These are phyloP conservation scores for Mycena amicta DNA, from an alignment of 768 basidiomycete genomes.

Conservation along the genomic window DNA sequence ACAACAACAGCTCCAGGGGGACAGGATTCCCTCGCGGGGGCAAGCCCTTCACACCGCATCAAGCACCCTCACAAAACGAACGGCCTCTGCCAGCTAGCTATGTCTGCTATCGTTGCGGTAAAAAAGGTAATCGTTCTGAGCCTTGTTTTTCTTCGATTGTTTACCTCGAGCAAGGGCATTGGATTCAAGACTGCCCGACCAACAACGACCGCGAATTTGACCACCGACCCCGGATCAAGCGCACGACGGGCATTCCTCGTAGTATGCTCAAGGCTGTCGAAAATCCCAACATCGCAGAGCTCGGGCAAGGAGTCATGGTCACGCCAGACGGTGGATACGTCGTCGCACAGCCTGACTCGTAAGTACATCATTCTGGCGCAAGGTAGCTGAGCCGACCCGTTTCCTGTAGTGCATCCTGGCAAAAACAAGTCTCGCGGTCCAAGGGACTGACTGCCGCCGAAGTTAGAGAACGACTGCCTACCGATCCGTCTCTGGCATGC, in stretches of 20 bases:
- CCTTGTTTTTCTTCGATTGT: background rate
- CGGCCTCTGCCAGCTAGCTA: conserved; percentile 91
- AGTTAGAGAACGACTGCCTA: conserved; percentile 81
- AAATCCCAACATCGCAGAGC: conserved; percentile 69
- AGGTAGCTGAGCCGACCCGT: background rate
- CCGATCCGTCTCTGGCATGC: conserved; percentile 80
- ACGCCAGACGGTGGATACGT: conserved; percentile 99
- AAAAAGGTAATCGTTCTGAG: conserved; percentile 71
- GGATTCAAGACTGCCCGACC: conserved; percentile 99
- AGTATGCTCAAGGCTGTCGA: conserved; percentile 97
- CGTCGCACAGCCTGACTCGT: conserved; percentile 95
- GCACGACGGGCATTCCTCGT: conserved; percentile 97
- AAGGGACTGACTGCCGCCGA: conserved; percentile 87
- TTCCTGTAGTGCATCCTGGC: conserved; percentile 80
- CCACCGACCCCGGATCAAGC: conserved; percentile 92
- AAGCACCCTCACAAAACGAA: conserved; percentile 55
- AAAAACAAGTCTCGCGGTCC: conserved; percentile 81
- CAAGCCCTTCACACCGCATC: conserved; percentile 55
- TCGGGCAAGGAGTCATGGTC: conserved; percentile 92
- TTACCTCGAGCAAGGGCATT: conserved; percentile 72
- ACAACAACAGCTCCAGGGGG: conserved; percentile 58
- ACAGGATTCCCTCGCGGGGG: conserved; percentile 64
- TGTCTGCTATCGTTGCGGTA: conserved; percentile 97
- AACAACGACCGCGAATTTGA: conserved; percentile 96
- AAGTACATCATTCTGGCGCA: conserved; percentile 36